Percentiles rank a stretch among this genome's conserved stretches.
Conservation (phyloP, 257 asterid genomes). For the Nicotiana benthamiana region DNA sequence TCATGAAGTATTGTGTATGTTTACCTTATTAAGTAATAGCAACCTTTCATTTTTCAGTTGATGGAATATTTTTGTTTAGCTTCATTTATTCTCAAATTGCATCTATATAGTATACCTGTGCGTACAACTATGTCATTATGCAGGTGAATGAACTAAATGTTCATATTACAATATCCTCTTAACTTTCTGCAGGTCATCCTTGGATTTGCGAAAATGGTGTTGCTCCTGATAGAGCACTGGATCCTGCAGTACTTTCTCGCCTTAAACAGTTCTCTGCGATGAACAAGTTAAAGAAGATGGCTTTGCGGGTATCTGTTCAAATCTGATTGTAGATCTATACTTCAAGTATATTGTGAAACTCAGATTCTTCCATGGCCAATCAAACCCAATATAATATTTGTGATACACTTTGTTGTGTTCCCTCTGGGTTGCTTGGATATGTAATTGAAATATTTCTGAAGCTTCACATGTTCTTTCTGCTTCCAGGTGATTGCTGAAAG, state of each 20-base stretch:
- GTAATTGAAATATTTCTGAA: background rate
- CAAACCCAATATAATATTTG: background rate
- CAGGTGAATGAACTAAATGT: background rate
- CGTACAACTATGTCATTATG: background rate
- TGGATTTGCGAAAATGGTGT: slow-evolving; percentile 26
- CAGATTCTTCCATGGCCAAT: background rate
- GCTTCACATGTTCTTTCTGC: slow-evolving; percentile 1
- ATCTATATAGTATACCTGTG: background rate
- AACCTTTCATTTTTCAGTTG: background rate
- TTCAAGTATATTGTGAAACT: background rate
- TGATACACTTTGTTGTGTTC: background rate
- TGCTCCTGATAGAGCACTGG: slow-evolving; percentile 18
- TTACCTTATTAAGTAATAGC: background rate
- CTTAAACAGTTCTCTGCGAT: slow-evolving; percentile 26
- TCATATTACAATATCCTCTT: background rate
- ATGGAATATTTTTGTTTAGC: background rate
- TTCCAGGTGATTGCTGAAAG: slow-evolving; percentile 93
- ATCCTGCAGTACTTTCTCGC: slow-evolving; percentile 27
- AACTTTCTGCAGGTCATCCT: slow-evolving; percentile 22
- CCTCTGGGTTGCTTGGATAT: background rate
- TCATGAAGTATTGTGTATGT: slow-evolving; percentile 9
- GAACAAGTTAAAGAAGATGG: slow-evolving; percentile 26
- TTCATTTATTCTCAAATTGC: background rate
- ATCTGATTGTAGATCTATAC: background rate
- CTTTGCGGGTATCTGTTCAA: slow-evolving; percentile 17